Percentiles rank a stretch among this genome's conserved stretches.
Evolutionary conservation across 75 land plant genomes (phyloP).

Genomic region (Larix kaempferi): DNA sequence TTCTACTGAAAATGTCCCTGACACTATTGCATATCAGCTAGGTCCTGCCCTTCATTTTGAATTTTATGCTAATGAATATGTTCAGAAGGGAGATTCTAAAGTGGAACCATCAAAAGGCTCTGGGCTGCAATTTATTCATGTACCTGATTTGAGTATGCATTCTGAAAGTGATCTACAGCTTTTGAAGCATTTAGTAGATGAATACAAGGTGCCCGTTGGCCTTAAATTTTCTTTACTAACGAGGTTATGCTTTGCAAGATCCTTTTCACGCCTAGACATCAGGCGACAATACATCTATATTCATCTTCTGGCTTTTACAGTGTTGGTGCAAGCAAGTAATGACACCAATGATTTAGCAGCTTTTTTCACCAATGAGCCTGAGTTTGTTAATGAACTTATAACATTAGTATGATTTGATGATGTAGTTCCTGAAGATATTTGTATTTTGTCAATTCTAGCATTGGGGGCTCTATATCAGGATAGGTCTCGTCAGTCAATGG

Average conservation of each 20-base stretch:
- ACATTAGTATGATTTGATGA: constrained; percentile 73
- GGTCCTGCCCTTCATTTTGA: constrained; percentile 95
- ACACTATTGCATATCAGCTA: constrained; percentile 39
- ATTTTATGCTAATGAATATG: constrained; percentile 55
- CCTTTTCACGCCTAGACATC: constrained; percentile 53
- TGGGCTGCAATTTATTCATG: constrained; percentile 87
- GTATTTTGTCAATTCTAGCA: constrained; percentile 62
- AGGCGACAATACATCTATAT: constrained; percentile 79
- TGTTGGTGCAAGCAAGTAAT: constrained; percentile 79
- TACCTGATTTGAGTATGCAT: constrained; percentile 41
- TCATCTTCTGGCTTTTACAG: constrained; percentile 81
- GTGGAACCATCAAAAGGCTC: constrained; percentile 15
- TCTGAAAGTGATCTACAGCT: constrained; percentile 71
- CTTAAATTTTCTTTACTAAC: constrained; percentile 83
- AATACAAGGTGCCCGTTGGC: constrained; percentile 61
- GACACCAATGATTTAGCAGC: constrained; percentile 77
- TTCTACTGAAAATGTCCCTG: constrained; percentile 54
- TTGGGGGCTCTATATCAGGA: constrained; percentile 86
- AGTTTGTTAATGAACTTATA: constrained; percentile 86
- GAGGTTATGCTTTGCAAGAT: constrained; percentile 85
- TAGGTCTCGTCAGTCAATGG: constrained; percentile 73
- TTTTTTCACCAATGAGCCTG: constrained; percentile 88
- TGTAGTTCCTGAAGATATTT: constrained; percentile 72
- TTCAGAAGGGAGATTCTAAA: constrained; percentile 14
- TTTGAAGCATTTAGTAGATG: constrained; percentile 55